Base-by-base conservation (phyloP, 106 monocot genomes). In the Platanthera guangdongensis region DNA sequence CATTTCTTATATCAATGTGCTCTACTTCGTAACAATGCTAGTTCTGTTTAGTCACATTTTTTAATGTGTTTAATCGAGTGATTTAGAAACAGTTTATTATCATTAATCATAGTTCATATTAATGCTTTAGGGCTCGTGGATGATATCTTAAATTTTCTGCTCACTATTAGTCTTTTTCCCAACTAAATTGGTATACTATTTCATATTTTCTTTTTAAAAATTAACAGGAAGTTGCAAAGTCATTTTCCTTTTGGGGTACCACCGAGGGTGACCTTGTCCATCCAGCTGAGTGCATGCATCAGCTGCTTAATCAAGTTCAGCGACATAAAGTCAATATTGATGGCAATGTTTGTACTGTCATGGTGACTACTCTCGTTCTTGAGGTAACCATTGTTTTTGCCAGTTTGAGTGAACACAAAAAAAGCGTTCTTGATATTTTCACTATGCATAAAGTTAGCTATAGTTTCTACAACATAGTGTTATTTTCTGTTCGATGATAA, bases 331-430 rank as follows among this genome's bases (percentile, higher is more conserved):
- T 95, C 22, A 95, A 95, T 68, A 79, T 95, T 71, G 91, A 95
- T 74, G 89, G 94, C 57, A 95, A 95, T 79, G 83, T 92, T 74
- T 95, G 94, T 77, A 89, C 94, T 47, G 91, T 92, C 50, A 72
- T 95, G 84, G 89, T 95, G 8, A 95, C 94, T 7, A 92, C 83
- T 52, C 78, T 95, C 74, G 95, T 95, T 77, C 91, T 95, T n/a
- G 92, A 95, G 95, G 95, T 95, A 92, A 74, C 47, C 5, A 48
- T 13, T n/a, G 25, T 32, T 65, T 65, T 6, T 16, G 0, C 32
- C 62, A 63, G 8, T 21, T 65, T 65, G 18, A 11, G 62, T 21
- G 15, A 59, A n/a, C 4, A 64, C 25, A 53, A 53, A 53, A 57
- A 59, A 21, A 60, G 21, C 11, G 18, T 57, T 18, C 13, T 60